phyloP scores from a whole-genome alignment of 345 rosid species.

The Citrus hindsii region DNA sequence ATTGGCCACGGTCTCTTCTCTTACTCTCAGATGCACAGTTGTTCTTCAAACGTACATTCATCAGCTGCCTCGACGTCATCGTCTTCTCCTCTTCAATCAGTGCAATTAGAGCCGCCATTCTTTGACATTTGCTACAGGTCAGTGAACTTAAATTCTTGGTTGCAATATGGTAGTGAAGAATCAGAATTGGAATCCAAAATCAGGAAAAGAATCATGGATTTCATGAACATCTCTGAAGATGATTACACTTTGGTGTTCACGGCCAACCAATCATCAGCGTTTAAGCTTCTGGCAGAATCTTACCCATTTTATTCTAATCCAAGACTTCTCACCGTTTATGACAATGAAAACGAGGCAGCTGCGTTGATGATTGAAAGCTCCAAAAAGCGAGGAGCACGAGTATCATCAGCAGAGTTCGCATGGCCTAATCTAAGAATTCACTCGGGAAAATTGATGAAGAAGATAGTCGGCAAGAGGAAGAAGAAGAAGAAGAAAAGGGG shows the following conservation, averaged over 20 bases:
- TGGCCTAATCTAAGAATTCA: conserved; percentile 59
- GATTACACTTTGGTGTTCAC: conserved; percentile 68
- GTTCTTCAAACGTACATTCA: not conserved
- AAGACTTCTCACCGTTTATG: conserved; percentile 73
- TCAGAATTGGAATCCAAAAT: conserved; percentile 42
- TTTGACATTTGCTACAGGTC: conserved; percentile 49
- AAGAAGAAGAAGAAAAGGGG: conserved; percentile 41
- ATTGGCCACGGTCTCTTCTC: conserved; percentile 77
- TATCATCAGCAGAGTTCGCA: conserved; percentile 55
- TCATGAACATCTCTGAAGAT: conserved; percentile 74
- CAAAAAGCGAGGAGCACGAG: conserved; percentile 58
- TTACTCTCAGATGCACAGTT: conserved; percentile 38
- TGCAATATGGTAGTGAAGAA: conserved; percentile 38
- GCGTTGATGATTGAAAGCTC: conserved; percentile 47
- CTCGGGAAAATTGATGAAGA: conserved; percentile 50
- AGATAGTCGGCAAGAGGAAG: conserved; percentile 35
- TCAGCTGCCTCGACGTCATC: conserved; percentile 27
- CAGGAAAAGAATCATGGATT: conserved; percentile 51
- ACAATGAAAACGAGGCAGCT: conserved; percentile 67
- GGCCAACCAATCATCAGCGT: conserved; percentile 68
- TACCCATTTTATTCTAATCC: conserved; percentile 53
- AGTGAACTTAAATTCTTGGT: conserved; percentile 36
- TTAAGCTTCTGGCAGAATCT: conserved; percentile 68
- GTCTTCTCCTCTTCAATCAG: conserved; percentile 19
- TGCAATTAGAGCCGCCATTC: conserved; percentile 19